Percentiles rank a stretch among this genome's conserved stretches.
Evolutionary conservation across 495 filamentous ascomycete genomes (phyloP).

Genomic region (Haplographium delicatum): DNA sequence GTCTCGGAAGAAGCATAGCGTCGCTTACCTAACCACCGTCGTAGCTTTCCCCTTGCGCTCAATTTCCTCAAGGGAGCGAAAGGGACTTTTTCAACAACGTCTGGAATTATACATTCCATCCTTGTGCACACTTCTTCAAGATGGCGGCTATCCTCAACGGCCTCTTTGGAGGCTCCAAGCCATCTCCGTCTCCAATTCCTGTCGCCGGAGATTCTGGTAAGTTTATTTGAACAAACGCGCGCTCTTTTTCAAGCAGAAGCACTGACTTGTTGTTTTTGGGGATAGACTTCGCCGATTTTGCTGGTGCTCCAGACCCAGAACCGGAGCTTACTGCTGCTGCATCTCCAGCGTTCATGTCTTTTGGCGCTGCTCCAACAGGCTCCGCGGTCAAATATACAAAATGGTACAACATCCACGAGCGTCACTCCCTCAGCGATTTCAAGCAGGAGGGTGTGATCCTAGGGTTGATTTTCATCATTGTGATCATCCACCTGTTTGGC

Average conservation of each 20-base stretch:
- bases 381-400: slow-evolving; percentile 66
- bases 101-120: too few species aligned
- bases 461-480: slow-evolving; percentile 62
- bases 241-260: slow-evolving; percentile 1
- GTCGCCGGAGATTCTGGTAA: slow-evolving; percentile 57
- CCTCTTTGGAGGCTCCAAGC: slow-evolving; percentile 59
- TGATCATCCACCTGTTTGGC: slow-evolving; percentile 79
- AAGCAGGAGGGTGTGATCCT: slow-evolving; percentile 79
- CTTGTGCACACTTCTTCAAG: slow-evolving; percentile 21
- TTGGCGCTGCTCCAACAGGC: slow-evolving; percentile 37
- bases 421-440: slow-evolving; percentile 75
- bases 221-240: slow-evolving; percentile 22
- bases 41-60: too few species aligned
- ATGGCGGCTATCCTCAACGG: slow-evolving; percentile 69
- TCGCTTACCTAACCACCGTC: too few species aligned
- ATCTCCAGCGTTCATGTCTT: slow-evolving; percentile 13
- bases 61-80: too few species aligned
- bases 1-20: too few species aligned
- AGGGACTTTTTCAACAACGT: too few species aligned
- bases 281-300: slow-evolving; percentile 81
- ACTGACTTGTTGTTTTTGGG: slow-evolving; percentile 12
- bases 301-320: slow-evolving; percentile 58
- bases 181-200: slow-evolving; percentile 42
- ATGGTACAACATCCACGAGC: slow-evolving; percentile 97
- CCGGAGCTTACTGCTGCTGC: slow-evolving; percentile 31